Evolutionary conservation across 73 alveolate genomes (phyloP).

Genomic region (Symbiodinium natans): DNA sequence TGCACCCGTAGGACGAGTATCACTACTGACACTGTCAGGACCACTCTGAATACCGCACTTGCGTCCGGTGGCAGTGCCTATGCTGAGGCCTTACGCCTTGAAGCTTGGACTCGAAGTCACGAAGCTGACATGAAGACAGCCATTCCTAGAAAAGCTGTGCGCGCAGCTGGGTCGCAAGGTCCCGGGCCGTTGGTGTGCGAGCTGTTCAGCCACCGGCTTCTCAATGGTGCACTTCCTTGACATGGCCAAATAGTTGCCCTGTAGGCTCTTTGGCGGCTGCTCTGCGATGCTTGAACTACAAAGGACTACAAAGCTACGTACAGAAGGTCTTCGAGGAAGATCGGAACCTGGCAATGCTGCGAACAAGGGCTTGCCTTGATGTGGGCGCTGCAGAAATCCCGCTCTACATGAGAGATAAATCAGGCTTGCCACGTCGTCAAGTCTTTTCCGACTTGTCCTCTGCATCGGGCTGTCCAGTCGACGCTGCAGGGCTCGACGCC

Average conservation of each 20-base stretch:
- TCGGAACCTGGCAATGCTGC: constrained; percentile 45
- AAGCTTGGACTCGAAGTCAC: too few species aligned
- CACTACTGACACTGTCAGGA: too few species aligned
- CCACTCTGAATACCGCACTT: too few species aligned
- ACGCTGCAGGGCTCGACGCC: background rate
- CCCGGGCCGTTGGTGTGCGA: constrained; percentile 58
- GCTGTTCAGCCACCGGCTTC: constrained; percentile 43
- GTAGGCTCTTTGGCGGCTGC: background rate
- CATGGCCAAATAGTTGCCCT: background rate
- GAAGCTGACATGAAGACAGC: too few species aligned
- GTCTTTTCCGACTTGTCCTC: background rate
- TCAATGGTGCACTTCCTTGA: constrained; percentile 17
- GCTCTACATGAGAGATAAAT: too few species aligned
- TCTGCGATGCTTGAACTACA: background rate
- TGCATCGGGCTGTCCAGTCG: constrained; percentile 26
- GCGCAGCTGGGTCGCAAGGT: background rate
- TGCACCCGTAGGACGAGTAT: too few species aligned
- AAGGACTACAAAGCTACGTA: background rate
- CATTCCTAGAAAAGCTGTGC: too few species aligned
- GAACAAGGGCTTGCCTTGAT: too few species aligned
- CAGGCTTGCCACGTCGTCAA: too few species aligned
- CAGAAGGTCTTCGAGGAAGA: constrained; percentile 61
- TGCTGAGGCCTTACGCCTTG: too few species aligned
- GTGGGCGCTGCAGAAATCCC: too few species aligned
- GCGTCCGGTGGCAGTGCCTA: too few species aligned